These are phyloP conservation scores for Naganishia cerealis DNA, from an alignment of 1,284 basidiomycete genomes.

Conservation along the genomic window DNA sequence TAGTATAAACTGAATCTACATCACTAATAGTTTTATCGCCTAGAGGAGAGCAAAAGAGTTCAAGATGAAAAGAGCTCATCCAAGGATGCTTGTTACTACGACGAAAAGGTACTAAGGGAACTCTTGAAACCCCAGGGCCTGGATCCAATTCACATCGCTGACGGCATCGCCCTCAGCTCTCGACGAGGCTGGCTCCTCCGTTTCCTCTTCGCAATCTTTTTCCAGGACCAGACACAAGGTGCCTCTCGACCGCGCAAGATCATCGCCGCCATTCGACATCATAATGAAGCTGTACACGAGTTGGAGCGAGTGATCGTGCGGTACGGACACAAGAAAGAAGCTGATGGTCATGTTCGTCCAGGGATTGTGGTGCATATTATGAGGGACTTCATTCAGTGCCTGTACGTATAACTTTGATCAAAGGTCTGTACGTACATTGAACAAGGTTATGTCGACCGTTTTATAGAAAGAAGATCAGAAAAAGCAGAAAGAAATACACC, in stretches of 20 bases:
- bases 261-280: not conserved
- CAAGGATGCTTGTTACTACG: not conserved
- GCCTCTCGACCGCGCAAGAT: not conserved
- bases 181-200: not conserved
- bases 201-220: not conserved
- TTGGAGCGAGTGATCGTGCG: not conserved
- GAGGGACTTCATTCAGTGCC: not conserved
- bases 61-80: not conserved
- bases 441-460: no score
- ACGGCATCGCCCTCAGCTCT: not conserved
- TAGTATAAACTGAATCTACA: not conserved
- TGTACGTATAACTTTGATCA: not conserved
- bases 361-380: not conserved
- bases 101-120: not conserved
- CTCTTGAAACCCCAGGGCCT: not conserved
- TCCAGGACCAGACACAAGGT: not conserved
- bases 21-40: conserved; percentile 7
- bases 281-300: not conserved
- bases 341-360: not conserved
- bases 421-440: no score
- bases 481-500: no score
- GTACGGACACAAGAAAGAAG: not conserved
- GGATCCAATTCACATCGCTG: not conserved
- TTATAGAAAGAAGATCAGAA: no score
- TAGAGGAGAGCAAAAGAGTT: not conserved